Base-by-base conservation (phyloP, 2,329 filamentous ascomycete species). In the Arachnomyces sp. region DNA sequence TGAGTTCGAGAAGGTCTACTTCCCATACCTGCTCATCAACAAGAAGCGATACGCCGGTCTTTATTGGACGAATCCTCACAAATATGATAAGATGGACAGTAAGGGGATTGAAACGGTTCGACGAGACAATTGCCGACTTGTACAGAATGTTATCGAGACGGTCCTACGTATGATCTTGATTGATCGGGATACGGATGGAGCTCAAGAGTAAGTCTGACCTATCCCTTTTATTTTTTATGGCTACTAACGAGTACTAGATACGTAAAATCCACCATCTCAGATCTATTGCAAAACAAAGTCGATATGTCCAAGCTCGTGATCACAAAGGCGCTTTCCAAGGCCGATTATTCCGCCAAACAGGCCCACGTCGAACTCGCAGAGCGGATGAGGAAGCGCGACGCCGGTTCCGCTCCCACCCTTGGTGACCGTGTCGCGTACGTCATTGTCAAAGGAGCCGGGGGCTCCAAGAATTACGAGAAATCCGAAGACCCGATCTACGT, bases 301-400 rank as follows among this genome's bases (percentile, higher is more conserved):
- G 92, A 98, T 66, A 94, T 98, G 85, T 95, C 90, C 29, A 96
- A 98, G 63, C 81, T 98, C 13, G 93, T 98, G 60, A 98, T 98
- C 57, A 98, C 92, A 18, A 98, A 98, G 66, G 92, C 92, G 0
- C 73, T 98, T 15, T 83, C 90, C 11, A 98, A 98, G 61, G 77
- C 79, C 31, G 82, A 86, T 57, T 98, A 98, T 61, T 79, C 81
- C 8, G 84, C 81, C 38, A 96, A 94, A 64, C 90, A 96, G 69
- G 90, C 92, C 2, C 92, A 98, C 62, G 87, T 94, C 36, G 90
- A 95, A 65, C 81, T 98, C 34, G 92, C 89, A 1, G 82, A 92
- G 56, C 84, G 92, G 33, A 98, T 98, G 92, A 85, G 82, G 69
- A 94, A 96, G 67, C 88, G 92, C 51, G 92, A 98, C 56, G 82